Evolutionary conservation across 1,284 basidiomycete species (phyloP).

Genomic region (Mycosarcoma maydis): DNA sequence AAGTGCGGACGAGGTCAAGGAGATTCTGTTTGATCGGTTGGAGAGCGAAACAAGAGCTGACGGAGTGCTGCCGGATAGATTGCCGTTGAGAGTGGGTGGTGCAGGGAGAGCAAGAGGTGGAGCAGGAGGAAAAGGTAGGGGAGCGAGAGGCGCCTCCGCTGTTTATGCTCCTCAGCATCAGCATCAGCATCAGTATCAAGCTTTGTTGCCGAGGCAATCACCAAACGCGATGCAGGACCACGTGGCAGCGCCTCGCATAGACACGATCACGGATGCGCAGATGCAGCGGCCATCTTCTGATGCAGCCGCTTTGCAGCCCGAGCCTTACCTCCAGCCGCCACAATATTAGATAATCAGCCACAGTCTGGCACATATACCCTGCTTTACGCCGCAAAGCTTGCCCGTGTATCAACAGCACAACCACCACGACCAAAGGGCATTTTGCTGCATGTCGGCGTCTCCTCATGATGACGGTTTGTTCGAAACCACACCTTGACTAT

Average conservation of each 20-base stretch:
- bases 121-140: constrained; percentile 7
- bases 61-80: constrained; percentile 24
- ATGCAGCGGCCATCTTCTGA: constrained; percentile 19
- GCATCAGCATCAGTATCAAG: constrained; percentile 21
- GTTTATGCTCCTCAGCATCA: constrained; percentile 20
- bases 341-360: background rate
- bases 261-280: no score
- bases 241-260: no score
- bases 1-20: constrained; percentile 13
- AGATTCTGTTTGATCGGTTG: constrained; percentile 21
- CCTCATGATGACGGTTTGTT: background rate
- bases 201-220: constrained; percentile 3
- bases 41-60: constrained; percentile 6
- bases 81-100: constrained; percentile 15
- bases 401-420: background rate
- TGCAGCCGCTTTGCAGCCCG: background rate
- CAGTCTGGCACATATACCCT: background rate
- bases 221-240: background rate
- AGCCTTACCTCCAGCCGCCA: background rate
- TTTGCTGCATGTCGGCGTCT: no score
- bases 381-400: background rate
- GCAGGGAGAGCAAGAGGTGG: constrained; percentile 13
- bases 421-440: no score
- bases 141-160: constrained; percentile 18
- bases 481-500: background rate